These are phyloP conservation scores for Lachnellula hyalina DNA, from an alignment of 2,329 filamentous ascomycete genomes.

Conservation along the genomic window DNA sequence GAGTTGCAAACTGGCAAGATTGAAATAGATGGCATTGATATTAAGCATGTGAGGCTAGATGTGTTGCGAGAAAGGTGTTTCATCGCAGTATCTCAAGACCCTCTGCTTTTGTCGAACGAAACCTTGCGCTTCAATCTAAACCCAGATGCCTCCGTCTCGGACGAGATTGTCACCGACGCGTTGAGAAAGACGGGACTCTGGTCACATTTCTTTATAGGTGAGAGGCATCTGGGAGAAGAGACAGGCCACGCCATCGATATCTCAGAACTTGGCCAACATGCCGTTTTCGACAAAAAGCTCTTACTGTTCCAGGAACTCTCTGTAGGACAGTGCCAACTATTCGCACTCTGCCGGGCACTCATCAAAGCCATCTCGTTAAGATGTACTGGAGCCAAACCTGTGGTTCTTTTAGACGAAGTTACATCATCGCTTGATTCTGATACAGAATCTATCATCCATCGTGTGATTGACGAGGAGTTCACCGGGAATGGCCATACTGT, in stretches of 20 bases:
- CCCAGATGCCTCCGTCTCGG: slow-evolving; percentile 14
- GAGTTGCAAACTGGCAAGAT: slow-evolving; percentile 37
- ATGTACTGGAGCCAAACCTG: slow-evolving; percentile 21
- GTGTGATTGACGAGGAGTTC: slow-evolving; percentile 32
- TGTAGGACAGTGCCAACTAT: slow-evolving; percentile 42
- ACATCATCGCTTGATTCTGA: slow-evolving; percentile 35
- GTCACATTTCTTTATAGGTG: slow-evolving; percentile 7
- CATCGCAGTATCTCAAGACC: slow-evolving; percentile 39
- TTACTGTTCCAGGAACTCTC: slow-evolving; percentile 29
- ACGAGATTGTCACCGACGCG: slow-evolving; percentile 15
- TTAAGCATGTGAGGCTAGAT: slow-evolving; percentile 34
- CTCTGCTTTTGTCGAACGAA: slow-evolving; percentile 33
- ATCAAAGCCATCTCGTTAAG: slow-evolving; percentile 25
- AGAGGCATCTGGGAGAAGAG: neutral
- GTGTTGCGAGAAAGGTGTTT: slow-evolving; percentile 32
- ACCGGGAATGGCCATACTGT: slow-evolving; percentile 27
- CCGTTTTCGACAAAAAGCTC: slow-evolving; percentile 26
- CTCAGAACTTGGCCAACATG: slow-evolving; percentile 4
- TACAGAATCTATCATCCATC: slow-evolving; percentile 31
- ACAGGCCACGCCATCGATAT: neutral
- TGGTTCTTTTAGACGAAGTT: slow-evolving; percentile 39
- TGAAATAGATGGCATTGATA: slow-evolving; percentile 39
- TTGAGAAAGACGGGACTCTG: slow-evolving; percentile 9
- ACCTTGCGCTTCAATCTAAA: slow-evolving; percentile 32
- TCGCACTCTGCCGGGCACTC: slow-evolving; percentile 43